Evolutionary conservation across 371 early-diverging fungal species (phyloP), one percentile per base, ranked within the genome.

Genomic region (Mucor irregularis): DNA sequence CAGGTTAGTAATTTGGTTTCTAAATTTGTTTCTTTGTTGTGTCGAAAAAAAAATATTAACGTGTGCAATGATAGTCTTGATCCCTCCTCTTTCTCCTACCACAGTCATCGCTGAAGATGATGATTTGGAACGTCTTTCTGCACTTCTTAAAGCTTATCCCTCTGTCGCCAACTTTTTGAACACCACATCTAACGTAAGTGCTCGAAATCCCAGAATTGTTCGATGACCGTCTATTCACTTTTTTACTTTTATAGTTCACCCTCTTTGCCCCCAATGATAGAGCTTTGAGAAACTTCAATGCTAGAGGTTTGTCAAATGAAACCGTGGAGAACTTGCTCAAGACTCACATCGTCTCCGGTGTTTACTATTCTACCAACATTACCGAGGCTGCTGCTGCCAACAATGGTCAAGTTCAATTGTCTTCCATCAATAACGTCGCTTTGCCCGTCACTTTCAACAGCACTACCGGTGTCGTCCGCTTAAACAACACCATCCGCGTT

Each of bases 321-420:
- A 52, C 60, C 21, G 30, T 74, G 16, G 48, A 53, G 25, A 35
- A 46, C 14, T 39, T 75, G 2, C 29, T 73, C 19, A 42, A 42
- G n/a, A 53, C 55, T 21, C 75, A 81, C 51, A 38, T 76, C 11
- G 57, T 81, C 16, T 49, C 53, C 8, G 79, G 78, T 48, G 62
- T 71, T 25, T 74, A 72, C 25, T 76, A 63, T 22, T 42, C 67
- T 10, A 49, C 67, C 26, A 73, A 75, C 34, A 49, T 81, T 49
- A 74, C 74, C 13, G 38, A 42, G 8, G 25, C 53, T 31, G 64
- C 62, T 16, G 34, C 53, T 43, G 31, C 43, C 14, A 48, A 45
- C 26, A 28, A 46, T n/a, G 49, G 61, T 11, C 37, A 49, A 5
- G 19, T 48, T 24, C 53, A 47, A 13, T 30, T 65, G 44, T 56